These are phyloP conservation scores for Prototheca cutis DNA, from an alignment of 163 green algal species.

Conservation along the genomic window DNA sequence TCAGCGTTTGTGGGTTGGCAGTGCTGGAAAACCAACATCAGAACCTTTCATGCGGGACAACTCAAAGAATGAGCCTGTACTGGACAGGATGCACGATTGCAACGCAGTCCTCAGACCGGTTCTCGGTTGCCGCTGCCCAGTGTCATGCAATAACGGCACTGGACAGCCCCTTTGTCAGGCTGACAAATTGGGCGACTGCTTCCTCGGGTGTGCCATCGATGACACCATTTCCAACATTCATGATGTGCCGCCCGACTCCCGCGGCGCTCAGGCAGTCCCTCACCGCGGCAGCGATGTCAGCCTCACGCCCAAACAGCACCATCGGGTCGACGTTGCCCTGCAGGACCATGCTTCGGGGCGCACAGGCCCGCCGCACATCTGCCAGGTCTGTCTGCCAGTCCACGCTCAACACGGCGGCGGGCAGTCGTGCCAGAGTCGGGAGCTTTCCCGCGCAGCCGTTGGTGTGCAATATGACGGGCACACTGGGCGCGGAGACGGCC, in stretches of 20 bases:
- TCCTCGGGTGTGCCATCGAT: conserved; percentile 86
- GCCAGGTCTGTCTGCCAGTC: conserved; percentile 81
- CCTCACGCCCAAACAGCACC: conserved; percentile 82
- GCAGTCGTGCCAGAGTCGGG: conserved; percentile 42
- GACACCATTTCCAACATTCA: conserved; percentile 96
- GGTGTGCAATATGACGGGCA: conserved; percentile 92
- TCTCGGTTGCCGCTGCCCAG: too few relatives aligned
- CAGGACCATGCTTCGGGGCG: conserved; percentile 9
- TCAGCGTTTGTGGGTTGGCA: too few relatives aligned
- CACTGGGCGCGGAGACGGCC: conserved; percentile 55
- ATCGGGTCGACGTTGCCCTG: conserved; percentile 97
- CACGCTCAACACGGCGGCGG: conserved; percentile 84
- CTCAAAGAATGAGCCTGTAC: too few relatives aligned
- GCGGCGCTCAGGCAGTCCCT: conserved; percentile 61
- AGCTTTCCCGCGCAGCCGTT: conserved; percentile 93
- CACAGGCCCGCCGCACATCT: conserved; percentile 40
- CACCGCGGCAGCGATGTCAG: conserved; percentile 65
- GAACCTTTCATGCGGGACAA: too few relatives aligned
- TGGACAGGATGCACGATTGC: too few relatives aligned
- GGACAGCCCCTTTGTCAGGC: conserved; percentile 1
- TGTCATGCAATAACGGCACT: too few relatives aligned
- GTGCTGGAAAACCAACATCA: too few relatives aligned
- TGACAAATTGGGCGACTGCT: conserved; percentile 43
- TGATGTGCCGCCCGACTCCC: conserved; percentile 73
- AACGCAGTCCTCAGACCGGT: too few relatives aligned